A percentile compares a stretch with the other conserved stretches of the same genome.
Evolutionary conservation across 495 filamentous ascomycete species (phyloP).

Genomic region (Ramalina peruviana): DNA sequence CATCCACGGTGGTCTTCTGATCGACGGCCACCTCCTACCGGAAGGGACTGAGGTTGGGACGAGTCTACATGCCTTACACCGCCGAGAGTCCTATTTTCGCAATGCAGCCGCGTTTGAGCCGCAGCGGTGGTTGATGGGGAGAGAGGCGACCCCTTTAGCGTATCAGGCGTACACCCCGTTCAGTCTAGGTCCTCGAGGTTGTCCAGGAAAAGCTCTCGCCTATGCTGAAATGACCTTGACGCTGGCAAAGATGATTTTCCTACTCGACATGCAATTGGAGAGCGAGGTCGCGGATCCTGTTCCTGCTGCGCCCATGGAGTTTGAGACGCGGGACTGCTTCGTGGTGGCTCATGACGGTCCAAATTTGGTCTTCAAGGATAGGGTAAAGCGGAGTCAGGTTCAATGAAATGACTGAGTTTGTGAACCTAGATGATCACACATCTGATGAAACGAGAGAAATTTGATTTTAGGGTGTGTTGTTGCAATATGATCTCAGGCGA

Average conservation of each 20-base stretch:
- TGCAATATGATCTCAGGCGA: no score
- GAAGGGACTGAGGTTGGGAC: slow-evolving; percentile 38
- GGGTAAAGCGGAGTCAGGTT: no score
- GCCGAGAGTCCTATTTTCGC: slow-evolving; percentile 38
- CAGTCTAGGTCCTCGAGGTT: slow-evolving; percentile 40
- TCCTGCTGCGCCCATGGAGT: no score
- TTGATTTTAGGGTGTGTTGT: no score
- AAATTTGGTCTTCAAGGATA: no score
- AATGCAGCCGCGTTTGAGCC: slow-evolving; percentile 37
- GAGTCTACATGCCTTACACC: slow-evolving; percentile 42
- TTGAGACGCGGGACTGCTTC: no score
- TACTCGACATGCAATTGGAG: background rate
- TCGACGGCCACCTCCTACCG: slow-evolving; percentile 41
- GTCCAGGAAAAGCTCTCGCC: slow-evolving; percentile 45
- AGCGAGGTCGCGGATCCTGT: background rate
- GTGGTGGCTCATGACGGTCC: no score
- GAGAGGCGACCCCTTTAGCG: slow-evolving; percentile 2
- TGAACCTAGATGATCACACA: no score
- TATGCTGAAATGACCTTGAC: slow-evolving; percentile 29
- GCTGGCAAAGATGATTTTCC: background rate
- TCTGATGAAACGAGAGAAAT: no score
- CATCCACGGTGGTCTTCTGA: slow-evolving; percentile 40
- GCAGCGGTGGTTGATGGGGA: slow-evolving; percentile 36
- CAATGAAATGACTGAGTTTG: no score
- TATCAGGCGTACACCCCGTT: slow-evolving; percentile 42